Evolutionary conservation across 306 rosid species (phyloP), one percentile per base, ranked within the genome.

Genomic region (Casuarina glauca): DNA sequence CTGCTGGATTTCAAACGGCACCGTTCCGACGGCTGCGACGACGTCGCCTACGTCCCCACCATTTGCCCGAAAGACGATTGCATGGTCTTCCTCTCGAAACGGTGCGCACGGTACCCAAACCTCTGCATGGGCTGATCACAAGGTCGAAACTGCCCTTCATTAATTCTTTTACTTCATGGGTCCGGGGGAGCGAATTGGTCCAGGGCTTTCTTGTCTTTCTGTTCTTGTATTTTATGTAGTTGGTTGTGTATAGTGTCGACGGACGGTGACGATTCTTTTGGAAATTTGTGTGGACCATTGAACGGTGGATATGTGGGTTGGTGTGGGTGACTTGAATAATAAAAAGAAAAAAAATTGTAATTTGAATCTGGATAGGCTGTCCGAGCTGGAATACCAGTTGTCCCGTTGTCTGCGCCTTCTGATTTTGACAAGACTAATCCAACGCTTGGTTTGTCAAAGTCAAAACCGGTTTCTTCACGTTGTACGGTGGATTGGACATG

Each of bases 41-140:
- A 91, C 6, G 89, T 95, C 49, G 64, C 75, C 0, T 95, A 86
- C 26, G 91, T 88, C 0, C 98, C 98, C 2, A 92, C 97, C 0
- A 91, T 92, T 49, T 90, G 95, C 51, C 98, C 98, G 0, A 92
- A 85, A 42, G 98, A 95, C 78, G 98, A 95, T 76, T 92, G 98
- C 86, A 83, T 4, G 86, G 91, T 95, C 6, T 87, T 50, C 36
- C 43, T 95, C 3, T 86, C 84, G 13, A 78, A 62, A 67, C 87
- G 97, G 4, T 79, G 90, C 77, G 11, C 85, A 58, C 85, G 87
- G 5, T 90, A 80, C 46, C 97, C 97, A 0, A 49, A 51, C 5
- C 73, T 86, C 4, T 81, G 84, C 35, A 55, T 6, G 54, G 44
- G 38, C 17, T 78, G 44, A 35, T 2, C 0, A 41, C 74, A 54